Evolutionary conservation across 371 early-diverging fungal genomes (phyloP).

Genomic region (Smittium culicis): DNA sequence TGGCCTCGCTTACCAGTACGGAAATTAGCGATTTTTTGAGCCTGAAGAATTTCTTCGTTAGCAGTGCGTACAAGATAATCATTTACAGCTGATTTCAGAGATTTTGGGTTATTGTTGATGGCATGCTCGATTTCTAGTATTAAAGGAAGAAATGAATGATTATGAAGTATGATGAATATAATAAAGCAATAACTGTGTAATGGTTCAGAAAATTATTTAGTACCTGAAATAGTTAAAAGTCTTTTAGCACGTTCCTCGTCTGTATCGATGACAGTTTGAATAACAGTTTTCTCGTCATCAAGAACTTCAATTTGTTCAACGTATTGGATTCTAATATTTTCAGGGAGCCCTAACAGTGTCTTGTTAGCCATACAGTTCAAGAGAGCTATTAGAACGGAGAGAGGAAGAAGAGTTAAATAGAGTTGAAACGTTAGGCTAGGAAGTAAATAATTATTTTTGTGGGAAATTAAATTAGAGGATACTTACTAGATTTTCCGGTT

Average conservation of each 20-base stretch:
- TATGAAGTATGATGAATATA: background rate
- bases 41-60: constrained; percentile 24
- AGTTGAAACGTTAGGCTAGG: too few relatives aligned
- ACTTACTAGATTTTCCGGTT: constrained; percentile 71
- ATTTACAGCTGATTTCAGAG: constrained; percentile 72
- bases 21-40: constrained; percentile 49
- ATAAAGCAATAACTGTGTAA: background rate
- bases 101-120: constrained; percentile 41
- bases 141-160: background rate
- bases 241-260: constrained; percentile 45
- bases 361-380: constrained; percentile 80
- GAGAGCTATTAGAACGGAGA: constrained; percentile 69
- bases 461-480: background rate
- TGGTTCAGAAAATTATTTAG: constrained; percentile 43
- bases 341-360: constrained; percentile 87
- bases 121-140: background rate
- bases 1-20: constrained; percentile 67
- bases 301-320: constrained; percentile 87
- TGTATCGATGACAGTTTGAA: constrained; percentile 54
- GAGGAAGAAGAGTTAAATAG: too few relatives aligned
- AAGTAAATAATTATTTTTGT: too few relatives aligned
- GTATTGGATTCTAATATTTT: constrained; percentile 86
- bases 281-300: constrained; percentile 76
- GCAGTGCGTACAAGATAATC: constrained; percentile 43
- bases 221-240: constrained; percentile 59